Conservation (phyloP, 176 grass and related monocot species). For the Oryza rufipogon region DNA sequence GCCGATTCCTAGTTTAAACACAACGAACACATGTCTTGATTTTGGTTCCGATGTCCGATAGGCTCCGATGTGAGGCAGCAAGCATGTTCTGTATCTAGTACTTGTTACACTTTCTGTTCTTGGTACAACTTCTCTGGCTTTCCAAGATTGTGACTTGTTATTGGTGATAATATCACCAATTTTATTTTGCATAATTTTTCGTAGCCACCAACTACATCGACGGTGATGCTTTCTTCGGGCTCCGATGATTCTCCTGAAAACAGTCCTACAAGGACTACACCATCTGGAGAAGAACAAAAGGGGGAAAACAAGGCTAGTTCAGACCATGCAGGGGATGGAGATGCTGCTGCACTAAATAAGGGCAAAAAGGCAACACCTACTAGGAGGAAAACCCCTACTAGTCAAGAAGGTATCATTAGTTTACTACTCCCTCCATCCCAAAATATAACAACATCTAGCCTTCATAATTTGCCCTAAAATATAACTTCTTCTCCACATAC, state of each 20-base stretch:
- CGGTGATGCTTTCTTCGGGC: conserved; percentile 66
- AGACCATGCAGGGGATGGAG: conserved; percentile 42
- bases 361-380: conserved; percentile 32
- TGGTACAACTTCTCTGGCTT: neutral
- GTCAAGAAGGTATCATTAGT: conserved; percentile 47
- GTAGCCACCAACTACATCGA: conserved; percentile 50
- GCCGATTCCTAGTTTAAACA: neutral
- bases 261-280: conserved; percentile 45
- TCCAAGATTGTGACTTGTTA: neutral
- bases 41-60: neutral
- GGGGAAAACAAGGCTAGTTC: conserved; percentile 26
- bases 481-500: too few relatives aligned
- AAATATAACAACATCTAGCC: too few relatives aligned
- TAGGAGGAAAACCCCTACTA: conserved; percentile 34
- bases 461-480: too few relatives aligned
- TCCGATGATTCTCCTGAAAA: conserved; percentile 66
- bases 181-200: conserved; percentile 18
- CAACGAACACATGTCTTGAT: neutral
- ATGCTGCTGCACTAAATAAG: conserved; percentile 38
- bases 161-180: neutral
- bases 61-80: neutral
- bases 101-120: neutral
- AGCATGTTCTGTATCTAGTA: neutral
- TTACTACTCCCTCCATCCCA: neutral
- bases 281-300: conserved; percentile 37